phyloP scores from a whole-genome alignment of 192 early-diverging fungal species.

The Backusella tarrabulga region DNA sequence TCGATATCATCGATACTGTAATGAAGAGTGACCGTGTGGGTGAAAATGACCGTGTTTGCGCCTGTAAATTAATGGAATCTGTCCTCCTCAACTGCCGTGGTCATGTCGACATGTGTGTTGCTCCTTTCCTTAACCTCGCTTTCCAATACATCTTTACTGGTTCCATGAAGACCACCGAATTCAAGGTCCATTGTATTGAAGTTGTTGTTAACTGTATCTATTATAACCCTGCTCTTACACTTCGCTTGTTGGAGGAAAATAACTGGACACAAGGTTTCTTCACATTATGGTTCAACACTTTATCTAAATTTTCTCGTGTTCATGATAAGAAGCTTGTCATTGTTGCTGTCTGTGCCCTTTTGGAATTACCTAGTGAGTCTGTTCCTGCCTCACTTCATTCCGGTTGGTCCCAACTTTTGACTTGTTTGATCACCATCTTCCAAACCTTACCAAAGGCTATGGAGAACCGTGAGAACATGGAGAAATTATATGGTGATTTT shows the following conservation, averaged over 20 bases:
- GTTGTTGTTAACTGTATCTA: slow-evolving; percentile 82
- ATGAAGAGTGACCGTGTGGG: slow-evolving; percentile 75
- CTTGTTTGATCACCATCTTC: slow-evolving; percentile 71
- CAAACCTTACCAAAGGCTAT: slow-evolving; percentile 71
- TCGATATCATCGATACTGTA: slow-evolving; percentile 84
- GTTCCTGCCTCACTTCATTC: slow-evolving; percentile 70
- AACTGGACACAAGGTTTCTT: slow-evolving; percentile 78
- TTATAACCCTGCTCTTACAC: slow-evolving; percentile 81
- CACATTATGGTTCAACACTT: slow-evolving; percentile 69
- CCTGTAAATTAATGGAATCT: slow-evolving; percentile 83
- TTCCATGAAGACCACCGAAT: slow-evolving; percentile 61
- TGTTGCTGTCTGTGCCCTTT: slow-evolving; percentile 69
- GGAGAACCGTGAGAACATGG: slow-evolving; percentile 50
- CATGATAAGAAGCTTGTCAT: slow-evolving; percentile 96
- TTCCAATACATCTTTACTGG: slow-evolving; percentile 62
- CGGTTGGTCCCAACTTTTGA: slow-evolving; percentile 75
- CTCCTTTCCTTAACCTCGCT: slow-evolving; percentile 68
- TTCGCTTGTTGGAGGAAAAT: slow-evolving; percentile 77
- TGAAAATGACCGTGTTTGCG: slow-evolving; percentile 79
- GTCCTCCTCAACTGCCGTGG: slow-evolving; percentile 84
- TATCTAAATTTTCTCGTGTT: slow-evolving; percentile 77
- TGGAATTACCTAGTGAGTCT: slow-evolving; percentile 68
- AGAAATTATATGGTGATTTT: slow-evolving; percentile 54
- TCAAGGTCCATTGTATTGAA: slow-evolving; percentile 78
- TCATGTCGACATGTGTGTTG: slow-evolving; percentile 74